phyloP scores from a whole-genome alignment of 129 eudicot species.

The Tanacetum coccineum region DNA sequence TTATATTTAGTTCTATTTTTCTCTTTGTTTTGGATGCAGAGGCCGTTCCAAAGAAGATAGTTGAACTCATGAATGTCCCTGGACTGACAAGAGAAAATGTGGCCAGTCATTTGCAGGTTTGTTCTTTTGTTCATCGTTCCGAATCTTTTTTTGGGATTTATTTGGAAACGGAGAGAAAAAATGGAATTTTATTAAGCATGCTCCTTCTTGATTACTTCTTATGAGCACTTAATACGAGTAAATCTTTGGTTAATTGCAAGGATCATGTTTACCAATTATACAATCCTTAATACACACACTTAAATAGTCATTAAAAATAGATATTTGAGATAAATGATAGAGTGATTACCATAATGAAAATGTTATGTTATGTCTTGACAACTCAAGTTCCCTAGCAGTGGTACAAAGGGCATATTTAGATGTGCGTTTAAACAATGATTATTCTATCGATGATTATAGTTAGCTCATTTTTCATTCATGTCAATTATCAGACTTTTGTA shows the following conservation, averaged over 20 bases:
- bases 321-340: slow-evolving; percentile 28
- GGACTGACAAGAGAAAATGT: slow-evolving; percentile 43
- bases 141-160: slow-evolving; percentile 1
- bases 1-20: slow-evolving; percentile 5
- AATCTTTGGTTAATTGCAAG: slow-evolving; percentile 23
- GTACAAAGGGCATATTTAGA: neutral
- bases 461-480: neutral
- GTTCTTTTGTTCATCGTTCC: neutral
- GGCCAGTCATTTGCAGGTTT: slow-evolving; percentile 60
- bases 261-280: slow-evolving; percentile 23
- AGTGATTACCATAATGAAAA: slow-evolving; percentile 24
- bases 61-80: slow-evolving; percentile 39
- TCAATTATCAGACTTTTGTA: neutral
- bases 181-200: slow-evolving; percentile 23
- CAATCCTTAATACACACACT: slow-evolving; percentile 28
- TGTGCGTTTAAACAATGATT: neutral
- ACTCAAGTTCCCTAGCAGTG: neutral
- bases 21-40: slow-evolving; percentile 25
- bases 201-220: slow-evolving; percentile 15
- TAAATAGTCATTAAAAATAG: slow-evolving; percentile 27
- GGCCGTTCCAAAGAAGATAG: slow-evolving; percentile 42
- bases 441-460: neutral
- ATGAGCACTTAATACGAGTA: slow-evolving; percentile 22
- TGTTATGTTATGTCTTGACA: neutral
- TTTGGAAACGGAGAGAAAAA: slow-evolving; percentile 11